phyloP scores from a whole-genome alignment of 352 stramenopile species.

The Globisporangium middletonii region DNA sequence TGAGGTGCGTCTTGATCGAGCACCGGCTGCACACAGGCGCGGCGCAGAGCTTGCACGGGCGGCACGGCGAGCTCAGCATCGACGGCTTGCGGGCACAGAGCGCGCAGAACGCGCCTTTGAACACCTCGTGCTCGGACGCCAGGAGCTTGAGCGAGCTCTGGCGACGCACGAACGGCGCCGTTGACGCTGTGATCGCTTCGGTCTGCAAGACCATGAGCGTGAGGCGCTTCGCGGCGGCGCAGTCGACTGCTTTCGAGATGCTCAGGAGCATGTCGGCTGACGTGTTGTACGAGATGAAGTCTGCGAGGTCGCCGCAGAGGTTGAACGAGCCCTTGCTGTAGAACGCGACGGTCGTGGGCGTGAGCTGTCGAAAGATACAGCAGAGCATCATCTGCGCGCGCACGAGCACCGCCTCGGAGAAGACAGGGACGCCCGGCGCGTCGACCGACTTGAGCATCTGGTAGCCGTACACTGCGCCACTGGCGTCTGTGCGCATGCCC shows the following conservation, averaged over 20 bases:
- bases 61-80: conserved; percentile 21
- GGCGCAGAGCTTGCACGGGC: conserved; percentile 34
- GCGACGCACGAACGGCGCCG: background rate
- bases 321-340: conserved; percentile 57
- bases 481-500: conserved; percentile 25
- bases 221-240: conserved; percentile 32
- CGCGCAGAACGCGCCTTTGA: conserved; percentile 6
- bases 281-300: conserved; percentile 38
- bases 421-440: conserved; percentile 25
- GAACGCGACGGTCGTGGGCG: conserved; percentile 27
- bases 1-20: conserved; percentile 33
- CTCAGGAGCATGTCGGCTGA: conserved; percentile 34
- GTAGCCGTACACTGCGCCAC: conserved; percentile 36
- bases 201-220: conserved; percentile 25
- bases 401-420: conserved; percentile 17
- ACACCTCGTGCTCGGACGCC: conserved; percentile 3
- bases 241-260: conserved; percentile 24
- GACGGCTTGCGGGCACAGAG: conserved; percentile 14
- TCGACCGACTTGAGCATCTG: conserved; percentile 50
- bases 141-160: background rate
- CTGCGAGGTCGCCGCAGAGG: conserved; percentile 31
- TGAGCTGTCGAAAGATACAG: conserved; percentile 48
- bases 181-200: background rate
- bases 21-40: conserved; percentile 42
- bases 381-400: conserved; percentile 43